These are phyloP conservation scores for Apiospora kogelbergensis DNA, from an alignment of 2,329 filamentous ascomycete genomes.

Conservation along the genomic window DNA sequence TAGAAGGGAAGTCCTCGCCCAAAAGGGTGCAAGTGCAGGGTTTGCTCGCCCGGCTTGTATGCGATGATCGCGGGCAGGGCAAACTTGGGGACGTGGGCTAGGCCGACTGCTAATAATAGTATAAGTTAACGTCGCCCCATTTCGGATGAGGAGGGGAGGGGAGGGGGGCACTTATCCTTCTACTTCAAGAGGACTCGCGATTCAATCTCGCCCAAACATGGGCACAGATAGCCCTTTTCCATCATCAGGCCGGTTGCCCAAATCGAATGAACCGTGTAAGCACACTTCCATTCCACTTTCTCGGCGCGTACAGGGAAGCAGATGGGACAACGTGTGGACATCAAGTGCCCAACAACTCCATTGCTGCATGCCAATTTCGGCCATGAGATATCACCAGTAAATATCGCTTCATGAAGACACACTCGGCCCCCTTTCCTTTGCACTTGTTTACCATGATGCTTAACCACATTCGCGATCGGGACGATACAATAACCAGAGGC, in stretches of 20 bases:
- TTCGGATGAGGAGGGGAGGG: background rate
- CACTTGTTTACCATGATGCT: background rate
- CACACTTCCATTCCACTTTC: background rate
- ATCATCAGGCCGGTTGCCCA: background rate
- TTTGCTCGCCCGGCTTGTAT: background rate
- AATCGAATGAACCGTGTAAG: background rate
- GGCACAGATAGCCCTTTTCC: background rate
- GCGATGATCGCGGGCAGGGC: background rate
- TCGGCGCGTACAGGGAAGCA: background rate
- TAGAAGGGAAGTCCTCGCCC: background rate
- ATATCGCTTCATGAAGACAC: background rate
- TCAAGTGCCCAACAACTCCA: background rate
- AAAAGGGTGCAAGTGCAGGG: background rate
- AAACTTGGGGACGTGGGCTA: background rate
- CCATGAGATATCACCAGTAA: background rate
- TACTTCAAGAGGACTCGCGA: background rate
- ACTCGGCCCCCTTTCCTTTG: background rate
- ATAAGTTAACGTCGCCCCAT: background rate
- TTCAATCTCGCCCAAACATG: background rate
- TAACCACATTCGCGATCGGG: background rate
- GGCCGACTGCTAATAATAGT: background rate
- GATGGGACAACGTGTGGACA: background rate
- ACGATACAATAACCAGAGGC: no score
- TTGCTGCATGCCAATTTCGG: background rate
- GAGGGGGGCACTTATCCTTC: background rate